A percentile compares a stretch with the other conserved stretches of the same genome.
Conservation (phyloP, 768 basidiomycete species). For the Leucosporidium scottii region DNA sequence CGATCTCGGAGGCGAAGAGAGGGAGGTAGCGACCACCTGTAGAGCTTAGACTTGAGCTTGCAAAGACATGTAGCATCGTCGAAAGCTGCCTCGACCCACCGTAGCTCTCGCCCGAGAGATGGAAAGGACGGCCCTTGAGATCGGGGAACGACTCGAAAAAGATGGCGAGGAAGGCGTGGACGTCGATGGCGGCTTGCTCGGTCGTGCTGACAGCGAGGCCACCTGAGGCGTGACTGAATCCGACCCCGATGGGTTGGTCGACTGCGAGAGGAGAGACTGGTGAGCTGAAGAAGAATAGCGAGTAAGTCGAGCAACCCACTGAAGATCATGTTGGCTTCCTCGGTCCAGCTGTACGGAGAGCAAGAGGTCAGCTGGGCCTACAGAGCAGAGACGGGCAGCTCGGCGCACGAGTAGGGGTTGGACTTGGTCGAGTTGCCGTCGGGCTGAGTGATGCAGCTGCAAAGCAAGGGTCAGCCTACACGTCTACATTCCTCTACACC, state of each 20-base stretch:
- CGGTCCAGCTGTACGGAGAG: background rate
- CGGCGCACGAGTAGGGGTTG: constrained; percentile 83
- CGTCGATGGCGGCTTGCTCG: constrained; percentile 83
- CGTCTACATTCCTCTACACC: background rate
- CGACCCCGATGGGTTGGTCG: constrained; percentile 67
- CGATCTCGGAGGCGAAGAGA: constrained; percentile 79
- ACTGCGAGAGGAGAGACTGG: constrained; percentile 13
- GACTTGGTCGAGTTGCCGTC: constrained; percentile 60
- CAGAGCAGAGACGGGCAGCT: constrained; percentile 37
- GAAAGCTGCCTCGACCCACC: background rate
- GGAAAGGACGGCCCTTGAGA: constrained; percentile 64
- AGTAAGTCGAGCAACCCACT: background rate
- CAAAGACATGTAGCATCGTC: constrained; percentile 32
- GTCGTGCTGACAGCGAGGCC: constrained; percentile 50
- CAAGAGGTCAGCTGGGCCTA: background rate
- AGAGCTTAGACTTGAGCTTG: constrained; percentile 37
- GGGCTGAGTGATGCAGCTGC: constrained; percentile 57
- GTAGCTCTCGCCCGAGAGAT: constrained; percentile 37
- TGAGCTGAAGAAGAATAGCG: too few relatives aligned
- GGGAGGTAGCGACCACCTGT: constrained; percentile 67
- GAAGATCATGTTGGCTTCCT: constrained; percentile 32
- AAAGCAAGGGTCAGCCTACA: background rate
- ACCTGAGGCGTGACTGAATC: constrained; percentile 60
- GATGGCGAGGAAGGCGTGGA: constrained; percentile 47
- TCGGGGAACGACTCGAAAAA: constrained; percentile 54